A percentile compares a stretch with the other conserved stretches of the same genome.
Evolutionary conservation across 768 basidiomycete species (phyloP).

Genomic region (Pleurotus cornucopiae): DNA sequence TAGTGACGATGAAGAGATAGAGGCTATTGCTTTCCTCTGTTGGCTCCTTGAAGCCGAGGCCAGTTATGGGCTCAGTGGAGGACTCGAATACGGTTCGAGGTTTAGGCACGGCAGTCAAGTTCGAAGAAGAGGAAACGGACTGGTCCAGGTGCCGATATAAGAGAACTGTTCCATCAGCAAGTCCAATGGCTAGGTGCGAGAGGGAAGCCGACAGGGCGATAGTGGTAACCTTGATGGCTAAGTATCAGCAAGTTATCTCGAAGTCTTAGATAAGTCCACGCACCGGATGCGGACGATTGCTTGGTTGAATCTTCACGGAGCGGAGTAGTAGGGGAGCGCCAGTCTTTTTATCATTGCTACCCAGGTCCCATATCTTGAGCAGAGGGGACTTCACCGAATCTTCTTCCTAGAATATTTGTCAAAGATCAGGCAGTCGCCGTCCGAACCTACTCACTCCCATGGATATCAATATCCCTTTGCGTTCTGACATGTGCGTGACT

Average conservation of each 20-base stretch:
- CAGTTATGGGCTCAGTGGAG: slow-evolving; percentile 85
- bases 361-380: slow-evolving; percentile 88
- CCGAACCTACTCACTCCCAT: slow-evolving; percentile 63
- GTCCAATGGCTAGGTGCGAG: slow-evolving; percentile 84
- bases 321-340: slow-evolving; percentile 62
- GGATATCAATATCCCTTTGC: slow-evolving; percentile 77
- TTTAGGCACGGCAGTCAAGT: slow-evolving; percentile 80
- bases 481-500: slow-evolving; percentile 85
- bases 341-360: slow-evolving; percentile 62
- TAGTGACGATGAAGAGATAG: slow-evolving; percentile 86
- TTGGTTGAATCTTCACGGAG: slow-evolving; percentile 71
- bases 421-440: slow-evolving; percentile 1
- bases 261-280: slow-evolving; percentile 11
- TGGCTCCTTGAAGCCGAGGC: slow-evolving; percentile 81
- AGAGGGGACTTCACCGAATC: slow-evolving; percentile 59
- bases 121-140: slow-evolving; percentile 62
- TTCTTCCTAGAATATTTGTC: slow-evolving; percentile 58
- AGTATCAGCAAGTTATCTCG: background rate
- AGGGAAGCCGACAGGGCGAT: slow-evolving; percentile 75
- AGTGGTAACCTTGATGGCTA: slow-evolving; percentile 56
- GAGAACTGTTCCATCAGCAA: slow-evolving; percentile 93
- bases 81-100: slow-evolving; percentile 81
- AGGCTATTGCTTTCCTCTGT: slow-evolving; percentile 37
- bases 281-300: slow-evolving; percentile 78
- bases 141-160: slow-evolving; percentile 91